Percentiles rank a stretch among this genome's conserved stretches.
phyloP scores from a whole-genome alignment of 176 grass and related monocot genomes.

The Saccharum spontaneum region DNA sequence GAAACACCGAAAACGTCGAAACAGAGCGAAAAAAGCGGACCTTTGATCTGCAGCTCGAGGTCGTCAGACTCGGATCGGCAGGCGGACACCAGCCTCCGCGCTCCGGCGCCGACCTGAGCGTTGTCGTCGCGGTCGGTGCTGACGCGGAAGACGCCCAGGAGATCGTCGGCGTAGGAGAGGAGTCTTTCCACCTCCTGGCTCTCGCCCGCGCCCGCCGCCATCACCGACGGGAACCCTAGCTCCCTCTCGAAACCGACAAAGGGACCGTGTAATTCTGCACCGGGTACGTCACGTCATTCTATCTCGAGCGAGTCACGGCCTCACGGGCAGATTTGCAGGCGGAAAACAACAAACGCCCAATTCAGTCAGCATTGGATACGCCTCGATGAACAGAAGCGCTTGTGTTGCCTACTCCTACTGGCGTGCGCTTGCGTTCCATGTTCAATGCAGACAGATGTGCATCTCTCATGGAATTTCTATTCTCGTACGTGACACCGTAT shows the following conservation, averaged over 20 bases:
- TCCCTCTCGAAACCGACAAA: background rate
- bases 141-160: conserved; percentile 38
- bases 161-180: conserved; percentile 48
- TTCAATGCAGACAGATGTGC: background rate
- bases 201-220: conserved; percentile 41
- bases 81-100: conserved; percentile 50
- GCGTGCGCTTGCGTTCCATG: conserved; percentile 7
- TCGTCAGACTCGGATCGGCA: conserved; percentile 42
- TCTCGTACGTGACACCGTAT: background rate
- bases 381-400: background rate
- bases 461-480: background rate
- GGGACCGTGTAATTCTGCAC: too few species aligned
- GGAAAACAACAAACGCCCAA: background rate
- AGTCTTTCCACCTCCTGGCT: conserved; percentile 38
- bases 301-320: too few species aligned
- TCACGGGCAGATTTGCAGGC: too few species aligned
- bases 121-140: conserved; percentile 38
- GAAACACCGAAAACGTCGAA: background rate
- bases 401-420: background rate
- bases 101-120: conserved; percentile 33
- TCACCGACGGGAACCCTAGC: conserved; percentile 36
- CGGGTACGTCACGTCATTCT: too few species aligned
- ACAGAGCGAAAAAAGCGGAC: conserved; percentile 20
- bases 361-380: background rate
- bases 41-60: conserved; percentile 44